phyloP scores from a whole-genome alignment of 345 rosid genomes.

The Mallotus nudiflorus region DNA sequence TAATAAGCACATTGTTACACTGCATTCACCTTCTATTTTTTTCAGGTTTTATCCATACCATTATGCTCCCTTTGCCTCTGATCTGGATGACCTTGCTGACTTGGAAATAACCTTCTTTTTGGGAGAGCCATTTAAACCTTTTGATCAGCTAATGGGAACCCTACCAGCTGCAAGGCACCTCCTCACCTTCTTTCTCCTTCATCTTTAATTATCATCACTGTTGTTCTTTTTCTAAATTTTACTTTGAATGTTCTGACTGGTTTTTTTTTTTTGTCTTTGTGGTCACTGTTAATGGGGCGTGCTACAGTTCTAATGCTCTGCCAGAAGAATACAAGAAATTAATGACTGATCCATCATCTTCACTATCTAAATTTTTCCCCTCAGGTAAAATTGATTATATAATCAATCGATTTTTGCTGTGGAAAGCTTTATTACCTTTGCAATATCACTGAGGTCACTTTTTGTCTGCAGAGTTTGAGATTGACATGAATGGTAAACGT shows the following conservation, averaged over 20 bases:
- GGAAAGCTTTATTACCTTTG: neutral
- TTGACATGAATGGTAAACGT: slow-evolving; percentile 99
- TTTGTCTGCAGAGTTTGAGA: slow-evolving; percentile 73
- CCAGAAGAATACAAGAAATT: slow-evolving; percentile 74
- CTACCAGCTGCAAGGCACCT: slow-evolving; percentile 84
- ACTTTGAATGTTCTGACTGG: slow-evolving; percentile 1
- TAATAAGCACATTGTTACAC: neutral
- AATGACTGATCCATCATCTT: slow-evolving; percentile 87
- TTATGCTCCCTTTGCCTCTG: slow-evolving; percentile 99
- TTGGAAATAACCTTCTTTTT: slow-evolving; percentile 83
- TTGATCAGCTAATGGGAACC: slow-evolving; percentile 99
- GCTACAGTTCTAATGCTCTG: slow-evolving; percentile 78
- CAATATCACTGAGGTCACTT: slow-evolving; percentile 8
- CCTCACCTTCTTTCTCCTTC: slow-evolving; percentile 13
- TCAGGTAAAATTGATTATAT: slow-evolving; percentile 45
- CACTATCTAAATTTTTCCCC: slow-evolving; percentile 73
- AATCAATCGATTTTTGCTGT: slow-evolving; percentile 1
- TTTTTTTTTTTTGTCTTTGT: slow-evolving; percentile 3
- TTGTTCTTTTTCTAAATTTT: neutral
- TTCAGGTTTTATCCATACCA: slow-evolving; percentile 98
- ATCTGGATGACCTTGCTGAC: slow-evolving; percentile 71
- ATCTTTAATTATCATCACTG: neutral
- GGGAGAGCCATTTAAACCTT: slow-evolving; percentile 95
- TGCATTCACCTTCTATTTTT: slow-evolving; percentile 14
- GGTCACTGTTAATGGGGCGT: slow-evolving; percentile 28